Base-by-base conservation (phyloP, 2,329 filamentous ascomycete species). In the Arthrobotrys iridis region DNA sequence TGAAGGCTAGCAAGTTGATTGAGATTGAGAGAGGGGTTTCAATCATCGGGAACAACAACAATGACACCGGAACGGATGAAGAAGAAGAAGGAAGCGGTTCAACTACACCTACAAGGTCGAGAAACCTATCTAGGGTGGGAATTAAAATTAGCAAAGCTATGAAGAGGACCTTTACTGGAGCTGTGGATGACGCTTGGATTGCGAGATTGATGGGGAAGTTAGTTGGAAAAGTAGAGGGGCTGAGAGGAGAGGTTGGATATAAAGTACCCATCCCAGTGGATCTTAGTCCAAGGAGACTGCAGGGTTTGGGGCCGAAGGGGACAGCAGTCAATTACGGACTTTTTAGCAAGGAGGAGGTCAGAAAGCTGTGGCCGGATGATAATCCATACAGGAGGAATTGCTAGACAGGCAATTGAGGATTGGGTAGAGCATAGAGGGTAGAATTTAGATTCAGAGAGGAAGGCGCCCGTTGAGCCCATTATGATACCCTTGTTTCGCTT, bases 1-100 rank as follows among this genome's bases (percentile, higher is more conserved):
- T 87, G n/a, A 87, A 87, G 78, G 85, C 86, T 0, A 86, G 84
- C n/a, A 87, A 87, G 76, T 82, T 87, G 37, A 85, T 87, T 48
- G 86, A 87, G 77, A 80, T 84, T 24, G 85, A 87, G 77, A 85
- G 84, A 70, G 83, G 83, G 18, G 77, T 81, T 67, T 18, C 30
- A 4, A 78, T 81, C 60, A 28, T 55, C n/a, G 50, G 73, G 79
- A 45, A 79, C 78, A 74, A 24, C 78, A 74, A 24, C 24, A 55
- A 37, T 24, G 11, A 10, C 8, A 15, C 20, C 24, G 57, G 41
- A 15, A 58, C 26, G 10, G 18, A 75, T 28, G 59, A 46, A 11
- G 58, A 45, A 3, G 72, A 60, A 1, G 72, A 63, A 3, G 35
- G 41, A 11, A 57, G 33, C 3, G 37, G 11, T 4, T 3, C 52